Evolutionary conservation across 2,329 filamentous ascomycete species (phyloP).

Genomic region (Penicillium occitanis): DNA sequence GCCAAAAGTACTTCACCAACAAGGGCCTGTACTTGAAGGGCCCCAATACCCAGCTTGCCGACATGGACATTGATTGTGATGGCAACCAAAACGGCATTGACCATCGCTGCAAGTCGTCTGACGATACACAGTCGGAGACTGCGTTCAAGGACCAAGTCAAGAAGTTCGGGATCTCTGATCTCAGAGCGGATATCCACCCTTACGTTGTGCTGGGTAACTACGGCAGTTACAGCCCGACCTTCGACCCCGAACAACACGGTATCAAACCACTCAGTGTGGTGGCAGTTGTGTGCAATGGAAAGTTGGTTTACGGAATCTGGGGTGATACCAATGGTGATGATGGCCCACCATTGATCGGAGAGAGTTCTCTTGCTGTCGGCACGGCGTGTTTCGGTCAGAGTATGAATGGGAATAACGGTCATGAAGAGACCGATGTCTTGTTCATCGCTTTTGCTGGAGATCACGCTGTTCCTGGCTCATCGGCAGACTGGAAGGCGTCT

Average conservation of each 20-base stretch:
- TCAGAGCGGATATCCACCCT: constrained; percentile 54
- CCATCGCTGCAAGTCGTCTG: constrained; percentile 44
- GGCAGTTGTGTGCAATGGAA: constrained; percentile 55
- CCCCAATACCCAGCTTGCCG: constrained; percentile 41
- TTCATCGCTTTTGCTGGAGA: constrained; percentile 61
- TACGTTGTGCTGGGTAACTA: constrained; percentile 57
- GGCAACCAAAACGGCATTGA: constrained; percentile 50
- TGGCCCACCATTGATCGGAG: constrained; percentile 48
- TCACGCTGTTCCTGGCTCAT: constrained; percentile 57
- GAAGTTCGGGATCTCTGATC: constrained; percentile 45
- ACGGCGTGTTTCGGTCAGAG: constrained; percentile 54
- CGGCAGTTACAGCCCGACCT: constrained; percentile 38
- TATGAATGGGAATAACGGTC: constrained; percentile 58
- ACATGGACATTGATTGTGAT: constrained; percentile 63
- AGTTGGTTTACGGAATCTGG: constrained; percentile 60
- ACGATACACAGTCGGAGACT: constrained; percentile 32
- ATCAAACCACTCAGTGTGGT: constrained; percentile 56
- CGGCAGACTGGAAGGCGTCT: constrained; percentile 56
- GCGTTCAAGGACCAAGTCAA: constrained; percentile 47
- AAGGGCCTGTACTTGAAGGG: constrained; percentile 54
- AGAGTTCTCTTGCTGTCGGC: constrained; percentile 59
- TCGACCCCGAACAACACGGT: constrained; percentile 44
- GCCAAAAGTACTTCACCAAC: constrained; percentile 45
- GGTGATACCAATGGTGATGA: constrained; percentile 61
- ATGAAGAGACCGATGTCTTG: constrained; percentile 59